Evolutionary conservation across 495 filamentous ascomycete species (phyloP).

Genomic region (Aspergillus bertholletiae): DNA sequence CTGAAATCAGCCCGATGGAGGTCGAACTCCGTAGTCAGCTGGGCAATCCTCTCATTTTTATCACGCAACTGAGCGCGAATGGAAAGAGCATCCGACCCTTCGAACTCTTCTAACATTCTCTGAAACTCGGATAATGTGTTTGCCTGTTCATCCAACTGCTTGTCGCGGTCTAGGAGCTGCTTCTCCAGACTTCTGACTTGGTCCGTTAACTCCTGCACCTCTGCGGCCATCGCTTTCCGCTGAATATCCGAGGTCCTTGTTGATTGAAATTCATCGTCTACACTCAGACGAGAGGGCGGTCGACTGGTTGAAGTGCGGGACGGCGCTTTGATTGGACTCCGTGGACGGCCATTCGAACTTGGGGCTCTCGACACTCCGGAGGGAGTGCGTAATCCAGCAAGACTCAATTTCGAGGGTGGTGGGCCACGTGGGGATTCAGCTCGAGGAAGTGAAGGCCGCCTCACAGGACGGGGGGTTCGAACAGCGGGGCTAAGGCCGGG

Average conservation of each 20-base stretch:
- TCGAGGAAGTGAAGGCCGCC: conserved; percentile 70
- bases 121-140: conserved; percentile 65
- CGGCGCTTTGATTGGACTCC: conserved; percentile 41
- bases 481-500: conserved; percentile 61
- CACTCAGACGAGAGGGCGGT: conserved; percentile 40
- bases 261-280: conserved; percentile 35
- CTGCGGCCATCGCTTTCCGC: conserved; percentile 39
- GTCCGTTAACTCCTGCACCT: conserved; percentile 50
- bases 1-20: conserved; percentile 92
- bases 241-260: conserved; percentile 43
- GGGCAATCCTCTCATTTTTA: conserved; percentile 92
- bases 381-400: conserved; percentile 50
- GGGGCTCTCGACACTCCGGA: conserved; percentile 31
- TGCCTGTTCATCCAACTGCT: conserved; percentile 83
- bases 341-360: conserved; percentile 28
- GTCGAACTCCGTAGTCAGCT: conserved; percentile 93
- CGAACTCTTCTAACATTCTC: conserved; percentile 53
- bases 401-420: conserved; percentile 49
- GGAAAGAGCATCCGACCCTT: conserved; percentile 72
- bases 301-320: conserved; percentile 42
- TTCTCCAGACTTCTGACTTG: conserved; percentile 61
- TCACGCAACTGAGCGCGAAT: conserved; percentile 81
- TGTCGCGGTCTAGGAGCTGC: conserved; percentile 80
- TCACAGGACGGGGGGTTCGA: conserved; percentile 46
- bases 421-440: conserved; percentile 72